Conservation (phyloP, 495 filamentous ascomycete species). For the Astrothelium macrocarpum region DNA sequence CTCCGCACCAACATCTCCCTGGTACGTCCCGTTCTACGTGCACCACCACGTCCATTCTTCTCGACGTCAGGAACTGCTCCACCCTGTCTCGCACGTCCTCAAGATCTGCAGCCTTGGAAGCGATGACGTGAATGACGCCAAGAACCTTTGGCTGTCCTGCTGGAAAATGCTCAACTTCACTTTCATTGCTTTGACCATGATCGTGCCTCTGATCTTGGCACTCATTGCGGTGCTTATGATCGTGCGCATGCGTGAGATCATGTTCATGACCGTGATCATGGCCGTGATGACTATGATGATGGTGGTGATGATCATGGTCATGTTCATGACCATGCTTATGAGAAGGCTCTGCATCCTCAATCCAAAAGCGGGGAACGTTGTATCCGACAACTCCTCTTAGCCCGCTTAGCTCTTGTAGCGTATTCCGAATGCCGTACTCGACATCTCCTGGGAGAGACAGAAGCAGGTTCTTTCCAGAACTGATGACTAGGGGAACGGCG, state of each 20-base stretch:
- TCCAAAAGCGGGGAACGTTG: conserved; percentile 85
- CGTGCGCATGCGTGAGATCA: conserved; percentile 21
- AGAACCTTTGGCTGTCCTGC: conserved; percentile 24
- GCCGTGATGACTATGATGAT: conserved; percentile 25
- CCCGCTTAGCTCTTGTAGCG: conserved; percentile 70
- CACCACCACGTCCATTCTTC: conserved; percentile 32
- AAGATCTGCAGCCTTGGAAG: conserved; percentile 23
- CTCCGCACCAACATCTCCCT: conserved; percentile 34
- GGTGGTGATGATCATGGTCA: conserved; percentile 24
- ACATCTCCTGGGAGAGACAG: conserved; percentile 75
- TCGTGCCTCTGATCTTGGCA: conserved; percentile 22
- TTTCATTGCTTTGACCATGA: not conserved
- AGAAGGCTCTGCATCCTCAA: conserved; percentile 56
- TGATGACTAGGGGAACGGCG: conserved; percentile 77
- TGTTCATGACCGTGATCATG: conserved; percentile 20
- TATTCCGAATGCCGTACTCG: conserved; percentile 82
- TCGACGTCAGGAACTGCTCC: conserved; percentile 27
- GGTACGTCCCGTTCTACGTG: conserved; percentile 34
- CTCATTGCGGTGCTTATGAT: conserved; percentile 23
- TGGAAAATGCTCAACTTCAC: not conserved
- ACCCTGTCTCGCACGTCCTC: conserved; percentile 34
- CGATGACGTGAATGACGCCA: conserved; percentile 35
- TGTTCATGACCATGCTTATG: conserved; percentile 24
- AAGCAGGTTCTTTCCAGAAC: conserved; percentile 68
- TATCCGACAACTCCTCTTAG: conserved; percentile 80